Evolutionary conservation across 805 yeast genomes (phyloP), one percentile per base, ranked within the genome.

Genomic region (Barnettozyma pratensis): DNA sequence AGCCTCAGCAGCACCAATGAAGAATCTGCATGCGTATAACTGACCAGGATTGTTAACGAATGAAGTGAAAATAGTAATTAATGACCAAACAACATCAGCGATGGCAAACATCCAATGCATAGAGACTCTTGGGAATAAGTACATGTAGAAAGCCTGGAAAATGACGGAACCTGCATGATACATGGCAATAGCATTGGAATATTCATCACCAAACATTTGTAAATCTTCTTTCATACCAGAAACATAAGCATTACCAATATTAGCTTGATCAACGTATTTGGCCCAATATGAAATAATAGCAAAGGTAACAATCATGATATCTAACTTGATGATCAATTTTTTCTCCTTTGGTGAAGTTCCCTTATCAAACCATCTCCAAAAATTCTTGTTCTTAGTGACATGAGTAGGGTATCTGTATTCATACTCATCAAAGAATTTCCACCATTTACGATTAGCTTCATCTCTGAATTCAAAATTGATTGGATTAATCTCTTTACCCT

Each of bases 281-380:
- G 82, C 79, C 86, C 86, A 84, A 62, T 83, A 83, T 1, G 80
- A 80, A 49, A 80, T 63, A 61, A 81, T 75, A 0, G 84, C 71
- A 54, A 79, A 79, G 41, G 73, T 68, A 4, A 80, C 70, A 44
- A 83, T 62, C 40, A 78, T 58, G 11, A 77, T 52, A 56, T 81
- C 86, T 25, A 81, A 57, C 56, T 81, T 81, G 45, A 68, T 47
- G 19, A 78, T 55, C 37, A 78, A 61, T 45, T 66, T 66, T 48
- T 71, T 72, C 43, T 68, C 72, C 1, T 65, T 76, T 51, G 71
- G 62, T 1, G 84, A 66, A 37, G 75, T 77, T 44, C 66, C 70
- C 28, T 73, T 74, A 40, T 73, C 72, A 53, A 73, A 80, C 85
- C 85, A 80, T 35, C 74, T 67, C 61, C 68, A 79, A 80, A 81